Percentiles rank a stretch among this genome's conserved stretches.
Conservation (phyloP, 176 grass and related monocot species). For the Pharus latifolius region DNA sequence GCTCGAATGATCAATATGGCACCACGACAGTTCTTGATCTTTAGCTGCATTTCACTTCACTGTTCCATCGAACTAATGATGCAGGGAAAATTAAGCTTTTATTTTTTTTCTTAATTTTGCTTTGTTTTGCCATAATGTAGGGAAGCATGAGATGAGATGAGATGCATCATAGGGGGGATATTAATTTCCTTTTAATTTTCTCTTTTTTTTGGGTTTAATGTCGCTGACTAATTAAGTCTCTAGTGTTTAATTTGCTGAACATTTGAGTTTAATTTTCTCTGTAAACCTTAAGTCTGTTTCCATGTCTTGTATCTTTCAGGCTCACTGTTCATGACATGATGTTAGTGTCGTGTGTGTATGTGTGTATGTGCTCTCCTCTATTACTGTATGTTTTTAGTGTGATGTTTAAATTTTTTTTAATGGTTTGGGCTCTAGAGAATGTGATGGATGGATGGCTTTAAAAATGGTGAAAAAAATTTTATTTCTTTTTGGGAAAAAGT, state of each 20-base stretch:
- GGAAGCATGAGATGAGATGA: constrained; percentile 16
- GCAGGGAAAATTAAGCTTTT: background rate
- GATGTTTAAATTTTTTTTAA: too few relatives aligned
- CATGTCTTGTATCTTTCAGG: constrained; percentile 24
- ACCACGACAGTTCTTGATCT: background rate
- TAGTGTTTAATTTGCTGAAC: background rate
- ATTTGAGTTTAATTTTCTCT: constrained; percentile 12
- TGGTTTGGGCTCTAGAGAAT: too few relatives aligned
- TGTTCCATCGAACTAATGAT: constrained; percentile 18
- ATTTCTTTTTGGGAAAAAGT: background rate
- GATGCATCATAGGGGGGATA: background rate
- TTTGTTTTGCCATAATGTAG: constrained; percentile 14
- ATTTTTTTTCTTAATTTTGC: background rate
- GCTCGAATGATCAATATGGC: constrained; percentile 14
- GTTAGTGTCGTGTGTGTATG: too few relatives aligned
- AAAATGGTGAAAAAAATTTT: background rate
- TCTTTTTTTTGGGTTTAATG: background rate
- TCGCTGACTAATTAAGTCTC: constrained; percentile 13
- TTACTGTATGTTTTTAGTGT: too few relatives aligned
- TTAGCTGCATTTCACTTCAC: constrained; percentile 28
- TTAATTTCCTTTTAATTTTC: background rate
- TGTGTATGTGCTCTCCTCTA: too few relatives aligned
- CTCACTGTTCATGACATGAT: constrained; percentile 32
- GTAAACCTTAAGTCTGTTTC: background rate
- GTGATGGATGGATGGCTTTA: background rate